Evolutionary conservation across 2,329 filamentous ascomycete genomes (phyloP), one percentile per base, ranked within the genome.

Genomic region (Apiospora rasikravindrae): DNA sequence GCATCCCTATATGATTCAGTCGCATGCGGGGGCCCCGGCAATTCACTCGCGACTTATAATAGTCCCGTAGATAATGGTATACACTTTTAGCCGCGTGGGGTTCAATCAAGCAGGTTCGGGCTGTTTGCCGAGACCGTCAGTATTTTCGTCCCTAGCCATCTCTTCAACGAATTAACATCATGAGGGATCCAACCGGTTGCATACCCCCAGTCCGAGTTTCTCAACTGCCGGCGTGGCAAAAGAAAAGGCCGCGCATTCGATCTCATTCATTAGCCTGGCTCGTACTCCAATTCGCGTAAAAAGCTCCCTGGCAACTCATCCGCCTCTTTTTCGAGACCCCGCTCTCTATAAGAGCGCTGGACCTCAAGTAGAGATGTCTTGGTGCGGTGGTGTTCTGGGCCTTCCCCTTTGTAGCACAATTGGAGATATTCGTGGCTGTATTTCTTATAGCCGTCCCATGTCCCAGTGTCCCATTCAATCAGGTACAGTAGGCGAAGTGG

Each of bases 1-100:
- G 26, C 51, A 19, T 26, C 51, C 19, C 10, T 33, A 29, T 14
- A 29, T 57, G 51, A 57, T 57, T 2, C 14, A 29, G 26, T 33
- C 14, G 51, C 57, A 64, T 40, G 57, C 57, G 57, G 57, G 57
- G 57, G 57, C n/a, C 22, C 57, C 57, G 57, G 57, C 57, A 64
- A 6, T 64, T 64, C 57, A 40, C 37, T 64, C 57, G 57, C 57
- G 10, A 64, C 57, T 64, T 64, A 13, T 64, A 40, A 40, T 64
- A 64, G 57, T 24, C 57, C 57, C 57, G 57, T 6, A 37, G 2
- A 37, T 37, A n/a, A 7, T 64, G 57, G 29, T n/a, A 64, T 22
- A 64, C 3, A 40, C 29, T 19, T 64, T 64, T 64, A 64, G 57
- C 57, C 57, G 57, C 57, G 29, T 64, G 57, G 40, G 40, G 33